These are phyloP conservation scores for Pleodorina starrii DNA, from an alignment of 139 green algal species.

Conservation along the genomic window DNA sequence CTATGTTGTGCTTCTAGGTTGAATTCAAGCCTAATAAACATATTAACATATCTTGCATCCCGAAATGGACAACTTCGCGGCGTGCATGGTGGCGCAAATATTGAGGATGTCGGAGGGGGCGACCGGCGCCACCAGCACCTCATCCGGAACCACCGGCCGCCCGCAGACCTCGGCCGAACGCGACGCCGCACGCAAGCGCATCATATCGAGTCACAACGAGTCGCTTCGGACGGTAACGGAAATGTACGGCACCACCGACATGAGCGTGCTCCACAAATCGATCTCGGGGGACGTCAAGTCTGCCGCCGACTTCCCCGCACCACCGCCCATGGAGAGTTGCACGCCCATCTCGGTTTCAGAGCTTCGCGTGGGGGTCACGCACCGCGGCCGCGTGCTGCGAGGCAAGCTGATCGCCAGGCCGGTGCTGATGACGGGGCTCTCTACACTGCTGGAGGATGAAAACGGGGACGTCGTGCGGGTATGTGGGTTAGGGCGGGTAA, in stretches of 20 bases:
- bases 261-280: background rate
- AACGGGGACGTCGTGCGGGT: slow-evolving; percentile 49
- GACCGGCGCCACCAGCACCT: too few relatives aligned
- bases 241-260: background rate
- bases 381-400: slow-evolving; percentile 47
- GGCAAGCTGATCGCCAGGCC: slow-evolving; percentile 49
- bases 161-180: background rate
- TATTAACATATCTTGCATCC: too few relatives aligned
- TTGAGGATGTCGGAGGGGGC: too few relatives aligned
- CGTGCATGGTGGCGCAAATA: too few relatives aligned
- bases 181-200: background rate
- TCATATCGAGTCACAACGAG: background rate
- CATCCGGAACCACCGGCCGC: too few relatives aligned
- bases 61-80: too few relatives aligned
- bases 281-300: slow-evolving; percentile 26
- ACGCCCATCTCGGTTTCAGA: slow-evolving; percentile 21
- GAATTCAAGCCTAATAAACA: too few relatives aligned
- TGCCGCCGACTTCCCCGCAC: slow-evolving; percentile 5
- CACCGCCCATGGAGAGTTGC: background rate
- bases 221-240: background rate
- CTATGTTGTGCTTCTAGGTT: too few relatives aligned
- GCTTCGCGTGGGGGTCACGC: slow-evolving; percentile 31
- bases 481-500: background rate
- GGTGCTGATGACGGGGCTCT: slow-evolving; percentile 25
- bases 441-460: slow-evolving; percentile 52